Evolutionary conservation across 23 red algal genomes (phyloP).

Genomic region (Chondrus crispus): DNA sequence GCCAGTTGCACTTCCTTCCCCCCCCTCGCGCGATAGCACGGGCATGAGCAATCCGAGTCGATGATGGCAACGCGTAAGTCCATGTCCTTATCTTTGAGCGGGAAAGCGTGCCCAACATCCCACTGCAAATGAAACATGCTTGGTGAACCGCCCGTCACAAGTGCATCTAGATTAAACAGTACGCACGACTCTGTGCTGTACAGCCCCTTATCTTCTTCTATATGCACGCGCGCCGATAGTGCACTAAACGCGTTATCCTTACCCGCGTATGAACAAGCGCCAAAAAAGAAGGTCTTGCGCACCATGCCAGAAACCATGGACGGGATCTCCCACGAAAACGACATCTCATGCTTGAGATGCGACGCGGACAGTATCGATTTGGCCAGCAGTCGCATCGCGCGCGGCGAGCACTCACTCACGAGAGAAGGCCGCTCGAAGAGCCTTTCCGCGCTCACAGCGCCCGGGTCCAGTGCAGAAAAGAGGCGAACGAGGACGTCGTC

Average conservation of each 20-base stretch:
- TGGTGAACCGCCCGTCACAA: background rate
- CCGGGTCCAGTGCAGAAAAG: background rate
- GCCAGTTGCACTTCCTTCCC: no score
- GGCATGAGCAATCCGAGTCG: no score
- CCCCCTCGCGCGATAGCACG: no score
- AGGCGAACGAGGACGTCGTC: background rate
- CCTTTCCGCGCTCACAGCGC: background rate
- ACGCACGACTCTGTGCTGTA: background rate
- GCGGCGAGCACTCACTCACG: background rate
- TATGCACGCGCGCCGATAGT: background rate
- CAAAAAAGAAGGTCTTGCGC: background rate
- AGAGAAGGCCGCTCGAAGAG: background rate
- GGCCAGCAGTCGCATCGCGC: background rate
- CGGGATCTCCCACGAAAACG: background rate
- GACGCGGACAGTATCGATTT: background rate
- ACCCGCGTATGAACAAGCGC: background rate
- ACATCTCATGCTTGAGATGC: background rate
- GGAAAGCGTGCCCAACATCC: background rate
- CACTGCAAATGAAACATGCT: background rate
- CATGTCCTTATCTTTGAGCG: background rate
- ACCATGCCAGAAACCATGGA: background rate
- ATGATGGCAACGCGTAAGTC: no score
- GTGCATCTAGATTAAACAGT: no score
- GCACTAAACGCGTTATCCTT: background rate
- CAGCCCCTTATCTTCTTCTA: background rate